Base-by-base conservation (phyloP, 495 filamentous ascomycete species). In the Neurospora sp. region DNA sequence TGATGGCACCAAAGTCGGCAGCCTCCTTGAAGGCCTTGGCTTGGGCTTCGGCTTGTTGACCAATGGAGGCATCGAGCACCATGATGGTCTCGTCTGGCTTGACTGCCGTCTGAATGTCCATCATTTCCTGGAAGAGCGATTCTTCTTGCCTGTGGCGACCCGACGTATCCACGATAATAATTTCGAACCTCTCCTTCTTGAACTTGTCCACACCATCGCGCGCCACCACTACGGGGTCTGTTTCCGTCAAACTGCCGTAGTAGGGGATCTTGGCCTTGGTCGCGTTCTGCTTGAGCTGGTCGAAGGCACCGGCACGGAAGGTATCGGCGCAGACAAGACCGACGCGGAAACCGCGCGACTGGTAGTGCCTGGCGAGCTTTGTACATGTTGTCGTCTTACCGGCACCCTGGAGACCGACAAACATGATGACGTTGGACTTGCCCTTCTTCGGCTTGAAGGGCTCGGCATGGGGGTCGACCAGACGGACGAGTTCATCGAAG, bases 241-340 rank as follows among this genome's bases (percentile, higher is more conserved):
- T 98, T 80, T 98, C 94, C 0, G 95, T 98, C 70, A 98, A 84
- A 74, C 92, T 94, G 77, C 96, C 96, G 79, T 96, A 98, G 86
- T 99, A 99, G 9, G 96, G 96, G 42, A 99, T 98, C 86, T 97
- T 97, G 12, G 96, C 96, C 82, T 98, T 98, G 69, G 93, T 98
- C 1, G 96, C 96, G 79, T 98, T 99, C 82, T 99, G 96, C 81
- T 98, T 99, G 76, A 99, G 84, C 84, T 99, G 96, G 80, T 99
- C 96, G 77, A 98, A 99, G 54, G 96, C 96, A 82, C 96, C 96
- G 39, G 96, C 96, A 79, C 96, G 93, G 85, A 99, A 99, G 41
- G 96, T 99, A 83, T 99, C 96, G 71, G 96, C 96, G 82, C 96
- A 99, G 38, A 99, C 96, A 10, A 99, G 87, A 76, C 94, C 96